Evolutionary conservation across 1,284 basidiomycete species (phyloP).

Genomic region (Leccinum subspadiceum): DNA sequence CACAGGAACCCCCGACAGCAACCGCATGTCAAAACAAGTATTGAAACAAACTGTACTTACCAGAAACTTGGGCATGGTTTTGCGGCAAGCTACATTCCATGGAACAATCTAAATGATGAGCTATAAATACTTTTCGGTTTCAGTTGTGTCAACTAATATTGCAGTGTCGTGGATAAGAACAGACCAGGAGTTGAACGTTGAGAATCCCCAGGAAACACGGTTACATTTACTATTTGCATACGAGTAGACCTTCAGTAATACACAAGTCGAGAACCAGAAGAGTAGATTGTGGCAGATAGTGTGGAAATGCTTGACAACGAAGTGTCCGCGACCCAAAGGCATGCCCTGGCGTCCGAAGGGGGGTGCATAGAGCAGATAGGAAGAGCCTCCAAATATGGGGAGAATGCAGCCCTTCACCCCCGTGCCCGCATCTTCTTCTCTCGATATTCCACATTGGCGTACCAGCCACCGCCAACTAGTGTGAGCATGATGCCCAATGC

Average conservation of each 20-base stretch:
- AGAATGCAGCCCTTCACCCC: background rate
- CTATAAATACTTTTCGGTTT: background rate
- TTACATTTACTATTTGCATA: background rate
- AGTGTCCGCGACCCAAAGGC: background rate
- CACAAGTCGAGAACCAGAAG: background rate
- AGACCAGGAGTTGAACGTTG: background rate
- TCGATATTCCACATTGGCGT: slow-evolving; percentile 70
- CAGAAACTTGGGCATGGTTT: background rate
- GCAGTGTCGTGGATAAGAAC: too few relatives aligned
- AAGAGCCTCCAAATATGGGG: background rate
- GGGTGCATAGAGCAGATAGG: background rate
- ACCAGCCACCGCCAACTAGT: slow-evolving; percentile 81
- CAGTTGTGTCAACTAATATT: background rate
- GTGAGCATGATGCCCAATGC: slow-evolving; percentile 80
- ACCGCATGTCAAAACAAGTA: too few relatives aligned
- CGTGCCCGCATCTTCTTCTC: slow-evolving; percentile 45
- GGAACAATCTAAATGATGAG: background rate
- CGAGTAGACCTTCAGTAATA: background rate
- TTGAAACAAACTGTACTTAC: too few relatives aligned
- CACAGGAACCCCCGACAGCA: too few relatives aligned
- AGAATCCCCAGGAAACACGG: background rate
- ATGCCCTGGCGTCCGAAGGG: background rate
- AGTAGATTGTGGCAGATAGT: slow-evolving; percentile 7
- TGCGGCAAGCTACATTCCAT: background rate
- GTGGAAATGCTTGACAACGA: background rate